A percentile compares a stretch with the other conserved stretches of the same genome.
phyloP scores from a whole-genome alignment of 768 basidiomycete species.

The Exidia glandulosa region DNA sequence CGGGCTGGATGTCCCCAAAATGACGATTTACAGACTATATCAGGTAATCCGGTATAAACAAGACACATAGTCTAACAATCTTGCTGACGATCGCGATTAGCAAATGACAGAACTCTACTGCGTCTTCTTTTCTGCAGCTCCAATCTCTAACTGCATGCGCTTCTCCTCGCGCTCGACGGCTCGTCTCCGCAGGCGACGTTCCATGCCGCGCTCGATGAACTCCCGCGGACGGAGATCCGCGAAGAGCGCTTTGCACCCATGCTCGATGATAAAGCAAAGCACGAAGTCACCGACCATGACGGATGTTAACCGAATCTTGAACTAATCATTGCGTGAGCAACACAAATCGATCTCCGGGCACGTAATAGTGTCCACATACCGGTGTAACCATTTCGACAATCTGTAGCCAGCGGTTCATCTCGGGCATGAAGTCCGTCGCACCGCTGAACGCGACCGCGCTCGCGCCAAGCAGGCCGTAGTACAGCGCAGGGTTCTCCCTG shows the following conservation, averaged over 20 bases:
- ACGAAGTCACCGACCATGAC: conserved; percentile 83
- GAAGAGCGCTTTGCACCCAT: conserved; percentile 72
- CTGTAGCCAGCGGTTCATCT: conserved; percentile 93
- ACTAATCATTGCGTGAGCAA: conserved; percentile 33
- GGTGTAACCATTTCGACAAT: conserved; percentile 77
- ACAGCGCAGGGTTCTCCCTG: conserved; percentile 87
- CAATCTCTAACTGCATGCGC: conserved; percentile 4
- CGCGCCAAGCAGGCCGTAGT: conserved; percentile 84
- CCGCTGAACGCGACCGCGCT: conserved; percentile 87
- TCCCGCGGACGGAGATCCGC: conserved; percentile 78
- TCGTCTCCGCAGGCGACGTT: conserved; percentile 49
- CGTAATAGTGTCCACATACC: conserved; percentile 39
- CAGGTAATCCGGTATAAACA: no score
- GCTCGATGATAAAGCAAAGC: conserved; percentile 80
- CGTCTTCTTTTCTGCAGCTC: conserved; percentile 25
- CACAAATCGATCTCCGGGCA: no score
- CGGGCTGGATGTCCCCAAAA: no score
- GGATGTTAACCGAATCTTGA: conserved; percentile 65
- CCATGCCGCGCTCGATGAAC: conserved; percentile 75
- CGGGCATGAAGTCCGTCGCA: conserved; percentile 88
- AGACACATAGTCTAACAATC: no score
- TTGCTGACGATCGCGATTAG: no score
- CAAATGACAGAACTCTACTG: conserved; percentile 12
- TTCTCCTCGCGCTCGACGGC: conserved; percentile 27
- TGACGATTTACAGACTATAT: no score